phyloP scores from a whole-genome alignment of 331 rosid genomes.

The Quercus tomentella region DNA sequence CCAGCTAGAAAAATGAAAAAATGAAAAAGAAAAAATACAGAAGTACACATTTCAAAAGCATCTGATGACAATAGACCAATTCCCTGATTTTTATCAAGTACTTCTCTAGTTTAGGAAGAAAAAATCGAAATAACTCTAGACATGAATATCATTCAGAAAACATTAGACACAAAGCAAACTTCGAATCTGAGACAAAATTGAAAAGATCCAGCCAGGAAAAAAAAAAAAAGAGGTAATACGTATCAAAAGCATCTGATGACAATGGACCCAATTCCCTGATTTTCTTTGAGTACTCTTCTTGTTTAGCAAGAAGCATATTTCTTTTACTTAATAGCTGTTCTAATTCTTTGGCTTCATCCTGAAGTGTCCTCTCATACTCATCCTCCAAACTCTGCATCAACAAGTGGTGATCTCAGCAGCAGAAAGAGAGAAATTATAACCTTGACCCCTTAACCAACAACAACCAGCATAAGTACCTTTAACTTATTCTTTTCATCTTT shows the following conservation, averaged over 20 bases:
- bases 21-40: neutral
- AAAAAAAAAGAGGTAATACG: slow-evolving; percentile 38
- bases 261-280: slow-evolving; percentile 86
- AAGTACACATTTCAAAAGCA: slow-evolving; percentile 81
- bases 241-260: slow-evolving; percentile 93
- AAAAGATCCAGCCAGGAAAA: neutral
- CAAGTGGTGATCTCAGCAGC: slow-evolving; percentile 24
- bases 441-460: slow-evolving; percentile 7
- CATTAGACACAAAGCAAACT: neutral
- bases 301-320: slow-evolving; percentile 68
- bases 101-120: slow-evolving; percentile 83
- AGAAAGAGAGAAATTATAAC: slow-evolving; percentile 11
- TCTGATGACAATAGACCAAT: slow-evolving; percentile 80
- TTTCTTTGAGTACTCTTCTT: slow-evolving; percentile 85
- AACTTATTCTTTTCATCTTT: slow-evolving; percentile 78
- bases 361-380: slow-evolving; percentile 73
- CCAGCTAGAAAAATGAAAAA: neutral
- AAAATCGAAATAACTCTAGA: slow-evolving; percentile 18
- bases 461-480: slow-evolving; percentile 52
- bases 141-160: no score
- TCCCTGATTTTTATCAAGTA: slow-evolving; percentile 84
- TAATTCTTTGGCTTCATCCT: slow-evolving; percentile 90
- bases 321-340: slow-evolving; percentile 79
- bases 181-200: slow-evolving; percentile 1
- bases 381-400: slow-evolving; percentile 77